Percentiles rank a stretch among this genome's conserved stretches.
Evolutionary conservation across 257 asterid species (phyloP).

Genomic region (Primulina tabacum): DNA sequence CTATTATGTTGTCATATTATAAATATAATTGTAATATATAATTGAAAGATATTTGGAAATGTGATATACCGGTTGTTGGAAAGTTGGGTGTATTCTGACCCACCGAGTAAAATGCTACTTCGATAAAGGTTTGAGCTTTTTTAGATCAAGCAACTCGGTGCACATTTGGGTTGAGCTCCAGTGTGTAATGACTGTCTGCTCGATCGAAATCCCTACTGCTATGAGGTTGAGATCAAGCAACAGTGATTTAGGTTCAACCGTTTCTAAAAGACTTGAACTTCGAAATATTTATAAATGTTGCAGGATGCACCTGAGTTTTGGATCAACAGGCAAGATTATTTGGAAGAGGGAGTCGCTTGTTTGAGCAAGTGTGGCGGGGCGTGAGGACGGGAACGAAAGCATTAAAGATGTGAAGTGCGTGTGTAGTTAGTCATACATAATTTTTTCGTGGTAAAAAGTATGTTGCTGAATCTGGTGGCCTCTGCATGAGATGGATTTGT

Average conservation of each 20-base stretch:
- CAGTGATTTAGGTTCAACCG: background rate
- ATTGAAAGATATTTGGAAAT: background rate
- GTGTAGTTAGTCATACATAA: background rate
- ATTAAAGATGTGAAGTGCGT: slow-evolving; percentile 13
- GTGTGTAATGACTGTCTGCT: too few species aligned
- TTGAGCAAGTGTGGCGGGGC: slow-evolving; percentile 92
- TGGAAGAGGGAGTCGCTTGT: slow-evolving; percentile 93
- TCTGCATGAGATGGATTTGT: background rate
- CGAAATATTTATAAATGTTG: slow-evolving; percentile 22
- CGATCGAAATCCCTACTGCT: background rate
- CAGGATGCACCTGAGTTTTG: slow-evolving; percentile 99
- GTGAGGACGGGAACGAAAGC: slow-evolving; percentile 30
- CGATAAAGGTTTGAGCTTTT: background rate
- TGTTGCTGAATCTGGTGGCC: background rate
- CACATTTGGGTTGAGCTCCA: too few species aligned
- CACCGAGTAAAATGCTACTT: background rate
- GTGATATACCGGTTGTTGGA: background rate
- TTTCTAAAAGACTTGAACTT: background rate
- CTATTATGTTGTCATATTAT: background rate
- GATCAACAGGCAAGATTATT: slow-evolving; percentile 91
- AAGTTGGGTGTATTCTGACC: background rate
- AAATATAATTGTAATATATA: too few species aligned
- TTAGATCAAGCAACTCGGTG: too few species aligned
- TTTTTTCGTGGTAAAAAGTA: too few species aligned
- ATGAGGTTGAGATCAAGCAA: background rate